Evolutionary conservation across 495 filamentous ascomycete species (phyloP).

Genomic region (Jackrogersella multiformis): DNA sequence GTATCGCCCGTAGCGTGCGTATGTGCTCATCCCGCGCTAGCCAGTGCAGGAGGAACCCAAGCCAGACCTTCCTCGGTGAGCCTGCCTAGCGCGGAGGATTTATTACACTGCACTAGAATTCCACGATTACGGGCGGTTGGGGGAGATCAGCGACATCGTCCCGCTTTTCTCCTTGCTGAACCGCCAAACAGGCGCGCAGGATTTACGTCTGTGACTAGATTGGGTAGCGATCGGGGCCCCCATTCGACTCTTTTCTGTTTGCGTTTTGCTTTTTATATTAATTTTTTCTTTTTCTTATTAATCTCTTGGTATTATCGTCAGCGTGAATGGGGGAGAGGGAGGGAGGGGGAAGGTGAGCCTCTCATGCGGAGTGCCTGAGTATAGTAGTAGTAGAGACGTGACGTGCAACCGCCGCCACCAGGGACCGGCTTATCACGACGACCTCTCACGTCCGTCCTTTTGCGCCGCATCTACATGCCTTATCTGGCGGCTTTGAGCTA

Average conservation of each 20-base stretch:
- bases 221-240: constrained; percentile 35
- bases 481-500: constrained; percentile 24
- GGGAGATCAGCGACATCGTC: constrained; percentile 16
- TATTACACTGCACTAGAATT: too few species aligned
- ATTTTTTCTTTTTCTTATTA: constrained; percentile 4
- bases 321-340: neutral
- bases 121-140: constrained; percentile 13
- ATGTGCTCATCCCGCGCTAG: constrained; percentile 35
- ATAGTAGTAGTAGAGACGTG: constrained; percentile 5
- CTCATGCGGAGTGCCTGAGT: constrained; percentile 27
- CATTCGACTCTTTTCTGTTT: neutral
- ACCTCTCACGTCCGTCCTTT: constrained; percentile 5
- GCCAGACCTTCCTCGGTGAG: constrained; percentile 23
- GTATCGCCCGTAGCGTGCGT: constrained; percentile 13
- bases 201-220: constrained; percentile 17
- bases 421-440: constrained; percentile 24
- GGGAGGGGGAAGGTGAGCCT: too few species aligned
- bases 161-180: constrained; percentile 19
- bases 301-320: neutral
- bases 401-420: neutral
- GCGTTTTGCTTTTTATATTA: too few species aligned
- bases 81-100: constrained; percentile 26
- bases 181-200: neutral
- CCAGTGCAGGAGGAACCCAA: constrained; percentile 2
- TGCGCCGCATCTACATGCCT: constrained; percentile 36